Evolutionary conservation across 208 protist species (phyloP), one percentile per base, ranked within the genome.

Genomic region (Phytomonas serpens): DNA sequence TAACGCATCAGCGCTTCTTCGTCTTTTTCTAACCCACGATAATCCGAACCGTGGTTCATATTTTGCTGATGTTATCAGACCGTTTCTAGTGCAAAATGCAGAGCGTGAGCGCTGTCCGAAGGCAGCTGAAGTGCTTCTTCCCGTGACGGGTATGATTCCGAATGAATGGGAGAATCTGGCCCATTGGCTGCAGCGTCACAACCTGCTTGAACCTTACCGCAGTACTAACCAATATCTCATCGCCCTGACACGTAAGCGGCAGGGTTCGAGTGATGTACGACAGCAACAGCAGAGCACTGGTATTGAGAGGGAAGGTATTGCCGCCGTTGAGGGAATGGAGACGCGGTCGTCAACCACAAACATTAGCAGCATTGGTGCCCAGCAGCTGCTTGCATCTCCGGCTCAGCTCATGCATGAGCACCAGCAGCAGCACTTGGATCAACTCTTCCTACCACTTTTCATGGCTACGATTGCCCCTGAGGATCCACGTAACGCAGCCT

Each of bases 401-500:
- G 73, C 76, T 37, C 51, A 75, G 47, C 47, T 77, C 47, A 69
- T 40, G 31, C 87, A 98, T 51, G 89, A 93, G 37, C 94, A 80
- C 69, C 99, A 99, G 64, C 81, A 98, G 71, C 88, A 99, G 72
- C 85, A 99, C 63, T 72, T 99, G 2, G 85, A 98, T 57, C 97
- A 97, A 79, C 70, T 99, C 27, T 99, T 99, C 77, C 74, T 91
- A 9, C 99, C 98, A 0, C 90, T 99, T 9, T 99, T 99, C 68
- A 90, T 98, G 71, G 98, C 97, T 0, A 98, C 98, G 23, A 68
- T 95, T 27, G 84, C 99, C 32, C 98, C 98, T 2, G 79, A 85
- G 32, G 91, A 92, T 38, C 80, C 85, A 7, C 91, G 90, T 52
- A 89, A 89, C 71, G 87, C 97, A 7, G 85, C 98, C 31, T 72